Conservation (phyloP, 148 eudicot species). For the Chenopodium formosanum region DNA sequence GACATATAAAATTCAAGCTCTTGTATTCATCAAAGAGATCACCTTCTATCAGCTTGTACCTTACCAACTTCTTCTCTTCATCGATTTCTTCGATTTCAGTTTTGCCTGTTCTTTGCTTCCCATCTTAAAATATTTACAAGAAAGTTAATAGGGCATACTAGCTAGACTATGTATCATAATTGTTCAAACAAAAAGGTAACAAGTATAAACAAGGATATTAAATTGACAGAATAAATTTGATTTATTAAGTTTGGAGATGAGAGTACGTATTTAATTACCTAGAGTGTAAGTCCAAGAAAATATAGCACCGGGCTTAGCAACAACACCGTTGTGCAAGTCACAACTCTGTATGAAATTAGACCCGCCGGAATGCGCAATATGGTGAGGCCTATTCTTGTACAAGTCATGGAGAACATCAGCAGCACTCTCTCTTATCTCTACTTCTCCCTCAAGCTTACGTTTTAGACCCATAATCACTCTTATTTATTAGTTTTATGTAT, state of each 20-base stretch:
- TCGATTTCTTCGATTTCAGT: conserved; percentile 17
- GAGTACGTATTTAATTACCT: neutral
- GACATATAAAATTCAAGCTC: conserved; percentile 10
- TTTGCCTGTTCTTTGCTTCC: neutral
- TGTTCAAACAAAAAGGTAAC: too few relatives aligned
- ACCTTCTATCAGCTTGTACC: neutral
- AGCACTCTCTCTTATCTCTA: conserved; percentile 11
- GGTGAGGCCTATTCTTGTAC: conserved; percentile 17
- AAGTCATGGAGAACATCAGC: conserved; percentile 20
- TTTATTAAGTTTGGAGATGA: too few relatives aligned
- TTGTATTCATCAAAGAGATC: conserved; percentile 19
- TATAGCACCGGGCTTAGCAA: conserved; percentile 12
- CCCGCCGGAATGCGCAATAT: conserved; percentile 1
- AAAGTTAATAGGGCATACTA: too few relatives aligned
- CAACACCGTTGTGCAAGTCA: conserved; percentile 22
- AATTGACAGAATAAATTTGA: too few relatives aligned
- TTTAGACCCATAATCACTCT: conserved; percentile 2
- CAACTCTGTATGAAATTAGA: conserved; percentile 17
- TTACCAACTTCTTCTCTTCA: too few relatives aligned
- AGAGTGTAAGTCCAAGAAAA: conserved; percentile 16
- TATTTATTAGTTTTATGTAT: neutral
- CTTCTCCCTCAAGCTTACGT: conserved; percentile 22
- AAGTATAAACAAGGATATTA: too few relatives aligned
- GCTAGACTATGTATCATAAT: too few relatives aligned
- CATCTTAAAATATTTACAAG: neutral